A percentile compares a stretch with the other conserved stretches of the same genome.
Evolutionary conservation across 495 filamentous ascomycete genomes (phyloP).

Genomic region (Pyrenula massariospora): DNA sequence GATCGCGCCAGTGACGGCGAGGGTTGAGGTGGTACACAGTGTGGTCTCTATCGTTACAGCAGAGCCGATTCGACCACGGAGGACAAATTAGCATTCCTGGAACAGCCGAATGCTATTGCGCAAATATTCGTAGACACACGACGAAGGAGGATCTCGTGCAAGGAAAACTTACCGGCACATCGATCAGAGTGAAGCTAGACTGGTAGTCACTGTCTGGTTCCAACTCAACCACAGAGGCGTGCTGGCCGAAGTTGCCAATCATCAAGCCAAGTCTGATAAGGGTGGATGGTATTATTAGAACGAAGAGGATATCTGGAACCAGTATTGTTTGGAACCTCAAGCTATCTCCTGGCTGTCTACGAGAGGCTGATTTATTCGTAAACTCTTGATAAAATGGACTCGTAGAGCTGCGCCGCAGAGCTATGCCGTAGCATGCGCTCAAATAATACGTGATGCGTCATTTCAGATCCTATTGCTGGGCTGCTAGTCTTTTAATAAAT

Average conservation of each 20-base stretch:
- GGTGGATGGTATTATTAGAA: slow-evolving; percentile 46
- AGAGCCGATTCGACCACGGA: slow-evolving; percentile 62
- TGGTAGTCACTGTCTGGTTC: slow-evolving; percentile 60
- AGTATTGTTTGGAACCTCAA: too few relatives aligned
- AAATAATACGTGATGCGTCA: too few relatives aligned
- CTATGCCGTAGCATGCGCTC: too few relatives aligned
- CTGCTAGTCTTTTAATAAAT: too few relatives aligned
- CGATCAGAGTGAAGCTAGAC: slow-evolving; percentile 60
- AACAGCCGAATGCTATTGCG: too few relatives aligned
- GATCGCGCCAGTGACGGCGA: slow-evolving; percentile 61
- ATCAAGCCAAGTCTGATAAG: slow-evolving; percentile 53
- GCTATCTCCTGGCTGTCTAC: too few relatives aligned
- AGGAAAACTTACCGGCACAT: slow-evolving; percentile 47
- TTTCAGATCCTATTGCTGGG: too few relatives aligned
- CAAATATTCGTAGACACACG: too few relatives aligned
- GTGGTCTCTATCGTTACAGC: slow-evolving; percentile 70
- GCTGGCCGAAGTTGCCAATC: slow-evolving; percentile 69
- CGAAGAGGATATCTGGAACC: slow-evolving; percentile 46
- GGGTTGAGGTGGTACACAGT: slow-evolving; percentile 69
- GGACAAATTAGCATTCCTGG: too few relatives aligned
- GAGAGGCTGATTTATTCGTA: too few relatives aligned
- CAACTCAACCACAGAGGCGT: slow-evolving; percentile 57
- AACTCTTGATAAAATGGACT: too few relatives aligned
- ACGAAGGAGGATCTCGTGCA: not conserved
- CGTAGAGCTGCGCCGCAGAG: too few relatives aligned